A percentile compares a stretch with the other conserved stretches of the same genome.
Evolutionary conservation across 352 stramenopile species (phyloP).

Genomic region (Pythium utonaiense): DNA sequence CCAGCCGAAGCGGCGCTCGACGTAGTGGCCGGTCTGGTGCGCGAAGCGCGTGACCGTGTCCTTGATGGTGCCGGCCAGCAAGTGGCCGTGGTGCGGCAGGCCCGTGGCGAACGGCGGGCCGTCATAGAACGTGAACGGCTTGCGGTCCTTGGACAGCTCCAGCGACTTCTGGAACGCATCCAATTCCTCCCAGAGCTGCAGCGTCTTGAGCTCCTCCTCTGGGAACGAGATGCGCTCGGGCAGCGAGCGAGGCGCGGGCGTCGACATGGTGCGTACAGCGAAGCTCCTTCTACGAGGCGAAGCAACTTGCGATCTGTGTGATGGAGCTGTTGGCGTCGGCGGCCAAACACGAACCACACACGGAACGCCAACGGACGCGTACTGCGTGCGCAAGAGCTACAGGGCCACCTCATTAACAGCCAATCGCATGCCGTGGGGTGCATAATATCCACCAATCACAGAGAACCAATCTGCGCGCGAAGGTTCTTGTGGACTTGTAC

Average conservation of each 20-base stretch:
- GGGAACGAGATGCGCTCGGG: constrained; percentile 88
- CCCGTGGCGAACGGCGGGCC: constrained; percentile 98
- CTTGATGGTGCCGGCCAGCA: constrained; percentile 99
- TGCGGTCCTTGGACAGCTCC: constrained; percentile 88
- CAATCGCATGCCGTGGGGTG: background rate
- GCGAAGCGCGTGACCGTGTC: constrained; percentile 99
- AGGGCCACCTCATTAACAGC: background rate
- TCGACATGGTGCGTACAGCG: constrained; percentile 12
- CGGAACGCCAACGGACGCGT: background rate
- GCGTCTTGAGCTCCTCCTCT: constrained; percentile 74
- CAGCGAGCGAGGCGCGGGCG: constrained; percentile 49
- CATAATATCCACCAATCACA: constrained; percentile 4
- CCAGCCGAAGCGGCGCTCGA: constrained; percentile 97
- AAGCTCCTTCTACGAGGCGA: background rate
- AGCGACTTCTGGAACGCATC: constrained; percentile 91
- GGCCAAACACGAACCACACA: constrained; percentile 1
- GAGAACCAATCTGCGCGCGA: no score
- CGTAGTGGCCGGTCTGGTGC: constrained; percentile 97
- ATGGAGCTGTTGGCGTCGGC: background rate
- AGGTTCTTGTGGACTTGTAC: constrained; percentile 11
- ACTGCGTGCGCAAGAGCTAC: constrained; percentile 3
- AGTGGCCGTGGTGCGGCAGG: constrained; percentile 98
- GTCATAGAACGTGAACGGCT: constrained; percentile 99
- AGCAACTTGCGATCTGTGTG: background rate
- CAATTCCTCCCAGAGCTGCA: constrained; percentile 81